Percentiles rank a stretch among this genome's conserved stretches.
These are phyloP conservation scores for Citrus maxima DNA, from an alignment of 345 rosid genomes.

Conservation along the genomic window DNA sequence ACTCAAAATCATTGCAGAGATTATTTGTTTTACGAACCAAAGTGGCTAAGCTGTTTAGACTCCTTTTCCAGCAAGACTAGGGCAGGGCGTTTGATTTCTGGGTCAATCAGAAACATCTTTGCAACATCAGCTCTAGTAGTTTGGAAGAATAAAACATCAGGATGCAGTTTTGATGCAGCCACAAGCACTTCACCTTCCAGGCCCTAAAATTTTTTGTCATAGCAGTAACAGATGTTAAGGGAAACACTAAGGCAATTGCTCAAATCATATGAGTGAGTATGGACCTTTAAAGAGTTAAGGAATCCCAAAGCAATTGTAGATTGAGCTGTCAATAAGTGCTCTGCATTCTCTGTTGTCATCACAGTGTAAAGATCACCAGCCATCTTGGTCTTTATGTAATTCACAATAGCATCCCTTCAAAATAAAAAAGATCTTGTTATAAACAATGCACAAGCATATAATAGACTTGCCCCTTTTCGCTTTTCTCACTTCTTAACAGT, in stretches of 20 bases:
- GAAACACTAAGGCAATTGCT: not conserved
- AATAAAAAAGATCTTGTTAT: not conserved
- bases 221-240: not conserved
- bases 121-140: not conserved
- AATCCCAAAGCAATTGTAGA: slow-evolving; percentile 2
- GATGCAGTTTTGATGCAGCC: not conserved
- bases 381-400: slow-evolving; percentile 3
- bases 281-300: slow-evolving; percentile 8
- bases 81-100: not conserved
- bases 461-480: not conserved
- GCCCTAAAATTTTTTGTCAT: not conserved
- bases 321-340: not conserved
- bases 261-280: not conserved
- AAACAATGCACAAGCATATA: not conserved
- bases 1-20: not conserved
- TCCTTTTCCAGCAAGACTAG: not conserved
- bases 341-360: not conserved
- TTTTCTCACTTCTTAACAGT: not conserved
- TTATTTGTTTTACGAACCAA: not conserved
- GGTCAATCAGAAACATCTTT: not conserved
- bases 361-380: not conserved
- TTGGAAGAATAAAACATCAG: not conserved
- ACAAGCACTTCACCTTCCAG: not conserved
- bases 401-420: slow-evolving; percentile 11
- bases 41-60: not conserved